phyloP scores from a whole-genome alignment of 257 asterid genomes.

The Paraleonurus japonicus region DNA sequence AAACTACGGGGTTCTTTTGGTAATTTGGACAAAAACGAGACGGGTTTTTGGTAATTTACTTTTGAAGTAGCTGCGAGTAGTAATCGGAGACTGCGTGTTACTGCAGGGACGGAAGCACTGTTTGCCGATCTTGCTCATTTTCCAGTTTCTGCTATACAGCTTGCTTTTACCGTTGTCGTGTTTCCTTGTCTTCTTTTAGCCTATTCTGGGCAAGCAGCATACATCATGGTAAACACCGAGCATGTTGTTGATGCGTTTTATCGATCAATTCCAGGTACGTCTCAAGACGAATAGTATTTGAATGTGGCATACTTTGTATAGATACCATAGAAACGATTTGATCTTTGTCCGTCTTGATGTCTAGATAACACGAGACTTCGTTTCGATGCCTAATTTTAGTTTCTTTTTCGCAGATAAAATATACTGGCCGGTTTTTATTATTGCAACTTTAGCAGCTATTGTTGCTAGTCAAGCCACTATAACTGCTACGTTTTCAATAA shows the following conservation, averaged over 20 bases:
- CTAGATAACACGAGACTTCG: not conserved
- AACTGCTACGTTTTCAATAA: slow-evolving; percentile 89
- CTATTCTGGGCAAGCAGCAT: slow-evolving; percentile 97
- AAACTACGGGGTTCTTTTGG: not conserved
- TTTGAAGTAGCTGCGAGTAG: not conserved
- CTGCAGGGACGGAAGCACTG: slow-evolving; percentile 97
- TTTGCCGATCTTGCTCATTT: slow-evolving; percentile 96
- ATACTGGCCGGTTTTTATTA: slow-evolving; percentile 85
- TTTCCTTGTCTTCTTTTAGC: slow-evolving; percentile 97
- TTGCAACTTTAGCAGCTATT: slow-evolving; percentile 91
- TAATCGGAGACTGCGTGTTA: slow-evolving; percentile 18
- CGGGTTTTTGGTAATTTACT: not conserved
- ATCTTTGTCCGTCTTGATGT: not conserved
- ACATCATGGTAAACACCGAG: slow-evolving; percentile 68
- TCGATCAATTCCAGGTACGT: slow-evolving; percentile 94
- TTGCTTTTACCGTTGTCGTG: slow-evolving; percentile 81
- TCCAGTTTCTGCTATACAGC: slow-evolving; percentile 90
- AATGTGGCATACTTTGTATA: not conserved
- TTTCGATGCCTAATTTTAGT: not conserved
- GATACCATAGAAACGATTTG: not conserved
- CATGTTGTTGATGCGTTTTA: slow-evolving; percentile 84
- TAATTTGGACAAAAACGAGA: not conserved
- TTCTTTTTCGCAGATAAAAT: slow-evolving; percentile 52
- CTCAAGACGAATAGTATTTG: not conserved
- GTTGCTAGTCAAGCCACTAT: slow-evolving; percentile 98